Percentiles rank a stretch among this genome's conserved stretches.
These are phyloP conservation scores for Pholiota conissans DNA, from an alignment of 768 basidiomycete species.

Conservation along the genomic window DNA sequence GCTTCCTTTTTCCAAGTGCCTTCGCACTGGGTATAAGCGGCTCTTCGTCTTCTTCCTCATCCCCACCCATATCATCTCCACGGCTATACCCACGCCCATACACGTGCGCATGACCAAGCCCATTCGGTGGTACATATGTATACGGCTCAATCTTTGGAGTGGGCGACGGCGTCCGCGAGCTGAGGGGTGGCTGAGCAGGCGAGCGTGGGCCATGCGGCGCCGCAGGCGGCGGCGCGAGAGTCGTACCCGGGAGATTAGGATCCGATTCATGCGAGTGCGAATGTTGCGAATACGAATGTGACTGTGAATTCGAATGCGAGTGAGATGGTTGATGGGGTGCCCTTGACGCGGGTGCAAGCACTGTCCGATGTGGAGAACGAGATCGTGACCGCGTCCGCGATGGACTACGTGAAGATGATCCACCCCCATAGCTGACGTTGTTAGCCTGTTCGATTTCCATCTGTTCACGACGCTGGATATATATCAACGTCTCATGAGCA, in stretches of 20 bases:
- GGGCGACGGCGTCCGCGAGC: slow-evolving; percentile 75
- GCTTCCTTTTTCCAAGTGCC: slow-evolving; percentile 82
- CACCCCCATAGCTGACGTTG: slow-evolving; percentile 22
- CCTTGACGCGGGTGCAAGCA: background rate
- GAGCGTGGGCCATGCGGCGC: slow-evolving; percentile 74
- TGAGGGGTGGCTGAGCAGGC: slow-evolving; percentile 43
- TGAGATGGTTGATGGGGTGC: background rate
- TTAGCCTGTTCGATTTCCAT: slow-evolving; percentile 20
- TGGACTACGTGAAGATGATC: slow-evolving; percentile 41
- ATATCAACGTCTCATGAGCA: no score
- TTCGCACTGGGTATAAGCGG: slow-evolving; percentile 78
- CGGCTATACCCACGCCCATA: background rate
- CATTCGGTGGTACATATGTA: background rate
- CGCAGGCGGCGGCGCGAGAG: slow-evolving; percentile 63
- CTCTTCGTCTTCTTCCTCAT: slow-evolving; percentile 27
- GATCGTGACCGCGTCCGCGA: slow-evolving; percentile 42
- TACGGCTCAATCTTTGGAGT: slow-evolving; percentile 26
- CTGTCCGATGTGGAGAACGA: slow-evolving; percentile 23
- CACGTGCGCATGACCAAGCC: background rate
- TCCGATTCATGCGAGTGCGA: slow-evolving; percentile 3
- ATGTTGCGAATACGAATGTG: slow-evolving; percentile 9
- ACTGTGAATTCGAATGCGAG: background rate
- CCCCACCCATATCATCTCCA: background rate
- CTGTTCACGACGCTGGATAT: slow-evolving; percentile 39
- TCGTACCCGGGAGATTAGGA: slow-evolving; percentile 8